Base-by-base conservation (phyloP, 2,329 filamentous ascomycete species). In the Lasiodiplodia theobromae region DNA sequence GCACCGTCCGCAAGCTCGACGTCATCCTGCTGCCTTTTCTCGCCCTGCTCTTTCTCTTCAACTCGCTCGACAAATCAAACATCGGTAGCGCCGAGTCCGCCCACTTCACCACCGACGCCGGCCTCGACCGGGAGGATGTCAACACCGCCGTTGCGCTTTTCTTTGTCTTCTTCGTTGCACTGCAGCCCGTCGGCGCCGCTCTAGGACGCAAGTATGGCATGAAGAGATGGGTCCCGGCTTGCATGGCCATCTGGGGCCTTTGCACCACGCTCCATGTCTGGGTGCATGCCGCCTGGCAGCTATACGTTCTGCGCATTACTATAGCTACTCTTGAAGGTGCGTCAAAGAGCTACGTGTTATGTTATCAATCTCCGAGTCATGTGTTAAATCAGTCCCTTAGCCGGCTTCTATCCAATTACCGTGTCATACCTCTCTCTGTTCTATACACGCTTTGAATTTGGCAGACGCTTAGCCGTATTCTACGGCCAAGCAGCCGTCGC, bases 401-500 rank as follows among this genome's bases (percentile, higher is more conserved):
- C 86, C 60, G 87, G 86, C 3, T 88, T 89, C 73, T 89, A 88
- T 71, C 86, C 87, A 3, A 86, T 86, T 0, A 84, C 85, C 2
- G 85, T 88, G 18, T 82, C 83, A n/a, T 89, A 88, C 71, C 80
- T 89, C 34, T 86, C 85, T 21, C 78, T 86, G 64, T 88, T 88
- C 74, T 88, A 88, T 72, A 86, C 85, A 4, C 82, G 85, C 54
- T 88, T 83, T 75, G 86, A 88, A 71, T 87, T 88, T 69, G 86
- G 82, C 4, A 80, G 81, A 18, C 81, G 86, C 1, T 75, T 88
- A 21, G 85, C 82, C 4, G 75, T 87, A 51, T 88, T 88, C 73
- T 88, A 87, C 71, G 86, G 86, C 8, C 85, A 87, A 74, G 85
- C 84, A 68, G 86, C 86, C 2, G 80, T 88, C 8, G 85, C 86